Evolutionary conservation across 768 basidiomycete genomes (phyloP), one percentile per base, ranked within the genome.

Genomic region (Paxillus ammoniavirescens): DNA sequence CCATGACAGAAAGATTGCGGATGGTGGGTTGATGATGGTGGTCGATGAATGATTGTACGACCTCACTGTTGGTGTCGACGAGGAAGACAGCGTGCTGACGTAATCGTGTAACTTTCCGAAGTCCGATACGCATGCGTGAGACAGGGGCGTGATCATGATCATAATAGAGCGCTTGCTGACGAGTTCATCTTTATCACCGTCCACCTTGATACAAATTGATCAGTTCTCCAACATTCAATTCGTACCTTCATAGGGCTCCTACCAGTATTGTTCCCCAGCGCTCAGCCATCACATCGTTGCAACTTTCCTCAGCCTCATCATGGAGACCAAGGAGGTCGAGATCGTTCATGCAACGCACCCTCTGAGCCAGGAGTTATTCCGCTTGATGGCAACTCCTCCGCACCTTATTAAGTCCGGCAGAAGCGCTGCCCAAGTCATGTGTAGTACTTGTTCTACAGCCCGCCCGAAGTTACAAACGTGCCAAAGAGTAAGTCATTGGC

Each of bases 1-100:
- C 74, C 77, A 80, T 79, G 31, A 17, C 62, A 15, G 26, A 26
- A 21, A 6, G 26, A 26, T 4, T 3, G 26, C 26, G 26, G 26
- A 26, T 26, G 26, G 26, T 4, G 26, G 40, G 23, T 13, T 7
- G 42, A 8, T 8, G 41, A 8, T 21, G 9, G 42, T 42, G 42
- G 42, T 18, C 26, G 23, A 26, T 40, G 42, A 18, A 12, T 43
- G 9, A 43, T 12, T 15, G 26, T 23, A 26, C 10, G 42, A 42
- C 26, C 26, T 26, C 26, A 26, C 26, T 6, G 42, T 17, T 42
- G 23, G 13, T 7, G 42, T n/a, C 42, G 21, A 42, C 9, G 18
- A 13, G 15, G 13, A 21, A 21, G 21, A 13, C 10, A 1, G 12
- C 14, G 9, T 9, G 47, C 47, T 48, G 47, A 48, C 17, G 26